Percentiles rank a stretch among this genome's conserved stretches.
Conservation (phyloP, 2,329 filamentous ascomycete genomes). For the Beauveria caledonica region DNA sequence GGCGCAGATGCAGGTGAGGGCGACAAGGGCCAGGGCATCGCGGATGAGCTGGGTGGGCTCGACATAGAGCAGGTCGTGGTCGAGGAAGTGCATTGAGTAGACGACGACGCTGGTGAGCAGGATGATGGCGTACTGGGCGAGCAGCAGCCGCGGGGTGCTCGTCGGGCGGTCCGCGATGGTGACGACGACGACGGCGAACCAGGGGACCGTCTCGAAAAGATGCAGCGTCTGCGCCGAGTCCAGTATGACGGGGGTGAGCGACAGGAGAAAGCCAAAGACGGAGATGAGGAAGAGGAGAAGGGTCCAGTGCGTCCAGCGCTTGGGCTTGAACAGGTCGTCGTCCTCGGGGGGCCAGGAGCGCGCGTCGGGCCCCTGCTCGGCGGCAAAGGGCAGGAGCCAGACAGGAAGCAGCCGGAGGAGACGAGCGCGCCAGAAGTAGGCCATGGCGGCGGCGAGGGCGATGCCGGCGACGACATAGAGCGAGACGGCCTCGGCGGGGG, state of each 20-base stretch:
- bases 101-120: slow-evolving; percentile 23
- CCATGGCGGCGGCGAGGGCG: slow-evolving; percentile 22
- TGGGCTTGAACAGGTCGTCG: slow-evolving; percentile 16
- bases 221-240: slow-evolving; percentile 19
- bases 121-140: slow-evolving; percentile 30
- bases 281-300: slow-evolving; percentile 21
- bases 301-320: slow-evolving; percentile 32
- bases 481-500: slow-evolving; percentile 13
- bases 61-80: slow-evolving; percentile 15
- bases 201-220: slow-evolving; percentile 31
- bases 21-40: slow-evolving; percentile 18
- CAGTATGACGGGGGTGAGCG: slow-evolving; percentile 23
- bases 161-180: slow-evolving; percentile 30
- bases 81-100: slow-evolving; percentile 24
- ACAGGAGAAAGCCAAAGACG: slow-evolving; percentile 18
- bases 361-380: slow-evolving; percentile 23
- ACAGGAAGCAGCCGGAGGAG: slow-evolving; percentile 25
- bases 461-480: slow-evolving; percentile 17
- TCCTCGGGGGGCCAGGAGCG: not conserved
- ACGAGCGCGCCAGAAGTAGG: slow-evolving; percentile 21
- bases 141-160: slow-evolving; percentile 32
- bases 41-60: slow-evolving; percentile 20
- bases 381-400: slow-evolving; percentile 37
- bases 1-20: slow-evolving; percentile 24
- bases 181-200: slow-evolving; percentile 29